A percentile compares a stretch with the other conserved stretches of the same genome.
These are phyloP conservation scores for Macadamia tetraphylla DNA, from an alignment of 164 flowering plant genomes.

Conservation along the genomic window DNA sequence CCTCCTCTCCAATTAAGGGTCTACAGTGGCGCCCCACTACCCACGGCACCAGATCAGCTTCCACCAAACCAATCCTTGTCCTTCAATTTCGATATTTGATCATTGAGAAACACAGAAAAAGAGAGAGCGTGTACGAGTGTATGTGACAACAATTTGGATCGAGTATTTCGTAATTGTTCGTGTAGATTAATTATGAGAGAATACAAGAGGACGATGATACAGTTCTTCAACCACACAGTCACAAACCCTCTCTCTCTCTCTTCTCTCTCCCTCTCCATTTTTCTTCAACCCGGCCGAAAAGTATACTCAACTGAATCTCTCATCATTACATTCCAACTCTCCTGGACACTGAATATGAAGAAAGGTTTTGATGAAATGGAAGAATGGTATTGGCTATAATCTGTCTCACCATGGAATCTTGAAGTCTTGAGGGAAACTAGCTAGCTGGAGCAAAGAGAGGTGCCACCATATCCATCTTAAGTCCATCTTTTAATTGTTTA, in stretches of 20 bases:
- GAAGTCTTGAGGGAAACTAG: neutral
- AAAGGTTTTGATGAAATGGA: slow-evolving; percentile 4
- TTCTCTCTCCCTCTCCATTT: too few species aligned
- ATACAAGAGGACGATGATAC: too few species aligned
- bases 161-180: too few species aligned
- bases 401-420: neutral
- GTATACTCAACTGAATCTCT: too few species aligned
- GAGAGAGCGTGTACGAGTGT: too few species aligned
- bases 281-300: too few species aligned
- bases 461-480: slow-evolving; percentile 1
- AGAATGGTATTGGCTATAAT: slow-evolving; percentile 1
- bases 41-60: slow-evolving; percentile 4
- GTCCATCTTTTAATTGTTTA: slow-evolving; percentile 16
- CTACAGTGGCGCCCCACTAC: slow-evolving; percentile 17
- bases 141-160: too few species aligned
- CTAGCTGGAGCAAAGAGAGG: neutral
- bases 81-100: slow-evolving; percentile 19
- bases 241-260: too few species aligned
- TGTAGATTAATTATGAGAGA: too few species aligned
- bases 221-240: too few species aligned
- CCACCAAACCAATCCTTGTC: slow-evolving; percentile 39
- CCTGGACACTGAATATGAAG: neutral
- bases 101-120: too few species aligned
- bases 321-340: neutral
- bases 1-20: slow-evolving; percentile 23